phyloP scores from a whole-genome alignment of 768 basidiomycete species.

The Phylloporus sp. region DNA sequence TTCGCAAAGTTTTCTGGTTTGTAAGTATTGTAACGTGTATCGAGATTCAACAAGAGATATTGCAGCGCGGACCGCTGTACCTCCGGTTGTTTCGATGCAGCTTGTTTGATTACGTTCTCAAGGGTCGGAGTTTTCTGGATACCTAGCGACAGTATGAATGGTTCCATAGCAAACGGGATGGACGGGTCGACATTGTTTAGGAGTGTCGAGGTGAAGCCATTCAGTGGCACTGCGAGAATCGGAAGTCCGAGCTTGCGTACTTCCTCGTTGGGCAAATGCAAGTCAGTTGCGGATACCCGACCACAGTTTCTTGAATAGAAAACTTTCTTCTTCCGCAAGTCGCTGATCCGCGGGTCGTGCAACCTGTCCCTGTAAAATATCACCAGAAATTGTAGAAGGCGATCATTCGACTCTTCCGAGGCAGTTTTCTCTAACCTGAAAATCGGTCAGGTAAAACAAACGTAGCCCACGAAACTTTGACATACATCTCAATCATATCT shows the following conservation, averaged over 20 bases:
- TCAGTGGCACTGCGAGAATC: conserved; percentile 42
- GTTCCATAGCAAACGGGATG: not conserved
- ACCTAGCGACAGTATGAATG: conserved; percentile 3
- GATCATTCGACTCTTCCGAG: conserved; percentile 12
- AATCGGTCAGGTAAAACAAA: not conserved
- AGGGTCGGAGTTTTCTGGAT: conserved; percentile 2
- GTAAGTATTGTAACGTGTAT: conserved; percentile 8
- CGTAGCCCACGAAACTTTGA: conserved; percentile 44
- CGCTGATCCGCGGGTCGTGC: not conserved
- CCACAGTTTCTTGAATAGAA: conserved; percentile 6
- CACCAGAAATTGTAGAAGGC: conserved; percentile 51
- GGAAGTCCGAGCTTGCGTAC: conserved; percentile 73
- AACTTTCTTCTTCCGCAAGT: conserved; percentile 1
- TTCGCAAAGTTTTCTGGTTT: conserved; percentile 6
- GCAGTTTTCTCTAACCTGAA: conserved; percentile 8
- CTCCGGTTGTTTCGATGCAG: conserved; percentile 1
- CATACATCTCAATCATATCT: conserved; percentile 7
- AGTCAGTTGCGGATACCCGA: conserved; percentile 31
- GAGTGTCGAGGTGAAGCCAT: not conserved
- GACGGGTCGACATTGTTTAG: not conserved
- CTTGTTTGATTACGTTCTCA: conserved; percentile 1
- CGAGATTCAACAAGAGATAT: conserved; percentile 11
- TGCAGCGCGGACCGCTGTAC: conserved; percentile 3
- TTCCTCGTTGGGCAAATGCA: conserved; percentile 75
- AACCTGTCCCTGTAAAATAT: conserved; percentile 43